Evolutionary conservation across 148 eudicot species (phyloP).

Genomic region (Camellia sinensis): DNA sequence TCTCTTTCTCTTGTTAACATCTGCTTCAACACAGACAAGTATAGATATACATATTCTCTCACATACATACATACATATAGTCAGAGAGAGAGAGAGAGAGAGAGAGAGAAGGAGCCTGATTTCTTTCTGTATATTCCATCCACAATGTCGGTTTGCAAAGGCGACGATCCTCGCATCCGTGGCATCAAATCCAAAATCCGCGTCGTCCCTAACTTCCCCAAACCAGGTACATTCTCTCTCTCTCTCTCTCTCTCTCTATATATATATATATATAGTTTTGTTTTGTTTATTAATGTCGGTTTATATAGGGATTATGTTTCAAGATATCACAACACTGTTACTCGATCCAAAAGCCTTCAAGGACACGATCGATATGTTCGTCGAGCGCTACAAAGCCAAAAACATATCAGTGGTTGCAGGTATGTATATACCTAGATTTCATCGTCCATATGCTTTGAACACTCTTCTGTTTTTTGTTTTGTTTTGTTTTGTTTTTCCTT

Average conservation of each 20-base stretch:
- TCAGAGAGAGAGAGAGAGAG: no score
- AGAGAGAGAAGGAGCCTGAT: no score
- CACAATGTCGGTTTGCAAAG: conserved; percentile 56
- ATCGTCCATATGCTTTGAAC: neutral
- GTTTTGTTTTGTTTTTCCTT: neutral
- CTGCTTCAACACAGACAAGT: neutral
- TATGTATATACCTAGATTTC: neutral
- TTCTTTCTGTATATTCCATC: conserved; percentile 1
- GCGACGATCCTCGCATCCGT: conserved; percentile 59
- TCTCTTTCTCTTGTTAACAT: neutral
- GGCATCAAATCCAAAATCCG: conserved; percentile 69
- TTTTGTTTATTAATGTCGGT: neutral
- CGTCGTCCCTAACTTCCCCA: conserved; percentile 80
- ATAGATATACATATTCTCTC: neutral
- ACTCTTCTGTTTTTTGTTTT: neutral
- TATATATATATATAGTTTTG: neutral
- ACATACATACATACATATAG: neutral
- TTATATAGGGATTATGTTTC: conserved; percentile 78
- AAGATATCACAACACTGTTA: conserved; percentile 76
- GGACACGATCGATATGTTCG: conserved; percentile 85
- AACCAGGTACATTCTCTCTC: conserved; percentile 52
- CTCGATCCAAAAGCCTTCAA: conserved; percentile 78
- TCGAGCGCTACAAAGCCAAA: conserved; percentile 68
- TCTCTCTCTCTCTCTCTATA: neutral
- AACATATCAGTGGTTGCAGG: conserved; percentile 88